phyloP scores from a whole-genome alignment of 495 filamentous ascomycete genomes.

The Penicillium bialowiezense region DNA sequence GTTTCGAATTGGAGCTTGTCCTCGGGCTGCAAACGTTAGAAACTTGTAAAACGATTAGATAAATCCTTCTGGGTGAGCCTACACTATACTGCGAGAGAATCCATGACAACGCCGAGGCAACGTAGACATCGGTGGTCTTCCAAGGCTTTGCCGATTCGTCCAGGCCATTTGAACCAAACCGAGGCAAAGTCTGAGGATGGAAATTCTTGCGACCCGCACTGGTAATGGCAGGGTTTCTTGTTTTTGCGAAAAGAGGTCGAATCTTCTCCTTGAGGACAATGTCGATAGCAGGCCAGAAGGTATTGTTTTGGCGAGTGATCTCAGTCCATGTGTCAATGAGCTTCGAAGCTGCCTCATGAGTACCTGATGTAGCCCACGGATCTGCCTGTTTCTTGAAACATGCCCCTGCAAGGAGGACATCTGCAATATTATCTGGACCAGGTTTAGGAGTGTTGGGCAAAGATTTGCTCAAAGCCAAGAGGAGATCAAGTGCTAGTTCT shows the following conservation, averaged over 20 bases:
- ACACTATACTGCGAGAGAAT: slow-evolving; percentile 47
- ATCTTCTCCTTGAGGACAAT: slow-evolving; percentile 50
- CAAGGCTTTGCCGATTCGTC: slow-evolving; percentile 63
- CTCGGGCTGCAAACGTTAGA: slow-evolving; percentile 20
- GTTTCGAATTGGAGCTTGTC: slow-evolving; percentile 35
- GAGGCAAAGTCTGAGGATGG: slow-evolving; percentile 40
- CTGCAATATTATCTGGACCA: slow-evolving; percentile 13
- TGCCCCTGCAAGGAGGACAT: slow-evolving; percentile 35
- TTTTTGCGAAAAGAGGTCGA: slow-evolving; percentile 68
- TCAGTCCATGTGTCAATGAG: slow-evolving; percentile 40
- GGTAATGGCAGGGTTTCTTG: slow-evolving; percentile 62
- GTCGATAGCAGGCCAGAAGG: slow-evolving; percentile 51
- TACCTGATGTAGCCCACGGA: slow-evolving; percentile 51
- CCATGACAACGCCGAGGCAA: slow-evolving; percentile 67
- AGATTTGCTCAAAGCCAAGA: slow-evolving; percentile 9
- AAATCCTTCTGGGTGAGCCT: not conserved
- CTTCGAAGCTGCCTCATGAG: slow-evolving; percentile 24
- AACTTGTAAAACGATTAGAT: not conserved
- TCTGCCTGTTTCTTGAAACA: slow-evolving; percentile 50
- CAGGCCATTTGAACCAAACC: slow-evolving; percentile 43
- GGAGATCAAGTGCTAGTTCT: slow-evolving; percentile 29
- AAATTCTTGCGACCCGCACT: slow-evolving; percentile 58
- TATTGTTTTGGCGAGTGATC: slow-evolving; percentile 10
- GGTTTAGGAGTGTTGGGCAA: slow-evolving; percentile 17
- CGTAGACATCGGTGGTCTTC: slow-evolving; percentile 63